Conservation (phyloP, 495 filamentous ascomycete species). For the Hypoxylon rickii region DNA sequence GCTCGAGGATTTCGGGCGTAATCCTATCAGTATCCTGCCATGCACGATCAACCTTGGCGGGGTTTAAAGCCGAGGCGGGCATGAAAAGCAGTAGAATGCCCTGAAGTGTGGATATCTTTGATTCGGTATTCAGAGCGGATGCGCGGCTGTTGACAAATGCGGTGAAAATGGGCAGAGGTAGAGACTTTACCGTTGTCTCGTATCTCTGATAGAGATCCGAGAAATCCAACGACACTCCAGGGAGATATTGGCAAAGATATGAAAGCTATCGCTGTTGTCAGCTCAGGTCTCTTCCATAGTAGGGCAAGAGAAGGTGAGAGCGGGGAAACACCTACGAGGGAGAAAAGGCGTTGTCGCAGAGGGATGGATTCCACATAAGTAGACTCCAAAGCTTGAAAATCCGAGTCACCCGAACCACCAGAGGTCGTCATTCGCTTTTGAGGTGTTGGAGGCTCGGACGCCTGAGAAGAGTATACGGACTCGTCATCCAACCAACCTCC, state of each 20-base stretch:
- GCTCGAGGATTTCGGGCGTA: slow-evolving; percentile 62
- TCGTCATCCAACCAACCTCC: slow-evolving; percentile 50
- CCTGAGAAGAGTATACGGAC: slow-evolving; percentile 36
- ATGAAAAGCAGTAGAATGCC: slow-evolving; percentile 66
- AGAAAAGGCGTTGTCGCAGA: slow-evolving; percentile 68
- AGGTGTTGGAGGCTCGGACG: slow-evolving; percentile 40
- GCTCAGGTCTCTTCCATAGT: too few species aligned
- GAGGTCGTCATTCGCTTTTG: slow-evolving; percentile 33
- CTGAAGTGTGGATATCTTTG: slow-evolving; percentile 66
- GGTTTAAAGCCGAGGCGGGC: slow-evolving; percentile 58
- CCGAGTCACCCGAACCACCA: slow-evolving; percentile 16
- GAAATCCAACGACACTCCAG: slow-evolving; percentile 51
- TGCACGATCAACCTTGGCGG: slow-evolving; percentile 46
- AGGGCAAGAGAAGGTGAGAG: neutral
- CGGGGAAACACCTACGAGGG: slow-evolving; percentile 30
- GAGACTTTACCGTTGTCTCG: slow-evolving; percentile 64
- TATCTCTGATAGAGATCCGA: slow-evolving; percentile 71
- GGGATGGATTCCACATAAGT: slow-evolving; percentile 62
- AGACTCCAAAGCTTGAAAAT: slow-evolving; percentile 30
- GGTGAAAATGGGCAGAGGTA: slow-evolving; percentile 73
- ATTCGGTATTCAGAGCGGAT: slow-evolving; percentile 52
- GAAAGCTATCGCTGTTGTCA: slow-evolving; percentile 23
- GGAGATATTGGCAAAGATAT: slow-evolving; percentile 38
- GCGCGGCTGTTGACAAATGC: slow-evolving; percentile 63
- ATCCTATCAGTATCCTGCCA: slow-evolving; percentile 51